Evolutionary conservation across 305 asterid genomes (phyloP).

Genomic region (Caryopteris hybrid): DNA sequence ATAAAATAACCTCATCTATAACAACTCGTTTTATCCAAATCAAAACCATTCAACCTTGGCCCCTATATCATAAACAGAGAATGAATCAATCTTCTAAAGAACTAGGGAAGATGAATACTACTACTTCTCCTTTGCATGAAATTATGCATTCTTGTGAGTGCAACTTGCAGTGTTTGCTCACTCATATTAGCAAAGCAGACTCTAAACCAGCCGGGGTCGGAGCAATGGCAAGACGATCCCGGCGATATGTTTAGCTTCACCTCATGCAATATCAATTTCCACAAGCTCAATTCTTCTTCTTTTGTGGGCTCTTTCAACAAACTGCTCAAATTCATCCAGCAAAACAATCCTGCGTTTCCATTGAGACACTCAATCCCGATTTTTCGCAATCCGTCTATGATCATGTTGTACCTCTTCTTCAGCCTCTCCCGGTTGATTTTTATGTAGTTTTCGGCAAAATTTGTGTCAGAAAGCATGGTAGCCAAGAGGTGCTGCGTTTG

Average conservation of each 20-base stretch:
- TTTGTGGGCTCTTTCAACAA: slow-evolving; percentile 34
- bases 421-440: slow-evolving; percentile 52
- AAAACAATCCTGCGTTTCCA: slow-evolving; percentile 83
- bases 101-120: too few species aligned
- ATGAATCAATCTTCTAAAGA: too few species aligned
- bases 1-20: too few species aligned
- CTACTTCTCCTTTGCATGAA: slow-evolving; percentile 48
- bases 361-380: slow-evolving; percentile 58
- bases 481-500: slow-evolving; percentile 78
- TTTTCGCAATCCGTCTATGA: slow-evolving; percentile 44
- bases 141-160: slow-evolving; percentile 48
- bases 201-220: slow-evolving; percentile 79
- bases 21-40: too few species aligned
- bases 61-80: too few species aligned
- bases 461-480: slow-evolving; percentile 51
- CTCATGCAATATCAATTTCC: slow-evolving; percentile 53
- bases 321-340: slow-evolving; percentile 77
- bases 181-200: slow-evolving; percentile 87
- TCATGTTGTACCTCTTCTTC: slow-evolving; percentile 40
- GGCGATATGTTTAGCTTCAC: slow-evolving; percentile 72
- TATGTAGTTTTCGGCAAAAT: slow-evolving; percentile 45
- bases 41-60: too few species aligned
- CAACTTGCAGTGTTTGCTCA: slow-evolving; percentile 57
- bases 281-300: slow-evolving; percentile 49
- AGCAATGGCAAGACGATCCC: slow-evolving; percentile 79